These are phyloP conservation scores for Boletellus ananas DNA, from an alignment of 768 basidiomycete species.

Conservation along the genomic window DNA sequence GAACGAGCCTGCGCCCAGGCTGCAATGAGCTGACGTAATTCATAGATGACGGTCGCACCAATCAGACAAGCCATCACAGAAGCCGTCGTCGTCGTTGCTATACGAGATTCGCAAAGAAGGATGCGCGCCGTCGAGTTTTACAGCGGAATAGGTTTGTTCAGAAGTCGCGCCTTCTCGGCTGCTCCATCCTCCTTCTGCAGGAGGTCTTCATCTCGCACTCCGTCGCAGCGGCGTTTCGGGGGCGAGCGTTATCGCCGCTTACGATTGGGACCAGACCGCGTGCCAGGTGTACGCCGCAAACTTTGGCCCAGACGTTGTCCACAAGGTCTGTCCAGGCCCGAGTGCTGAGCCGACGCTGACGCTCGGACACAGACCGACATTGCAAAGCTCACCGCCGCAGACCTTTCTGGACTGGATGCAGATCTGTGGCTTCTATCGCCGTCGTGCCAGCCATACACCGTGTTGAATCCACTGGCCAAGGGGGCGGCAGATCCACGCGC, in stretches of 20 bases:
- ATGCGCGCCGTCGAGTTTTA: conserved; percentile 60
- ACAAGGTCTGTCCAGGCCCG: conserved; percentile 25
- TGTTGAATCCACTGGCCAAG: conserved; percentile 69
- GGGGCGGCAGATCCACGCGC: conserved; percentile 72
- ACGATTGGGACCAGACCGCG: conserved; percentile 79
- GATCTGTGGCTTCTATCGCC: conserved; percentile 78
- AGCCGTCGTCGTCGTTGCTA: neutral
- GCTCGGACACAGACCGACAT: conserved; percentile 51
- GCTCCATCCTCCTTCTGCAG: conserved; percentile 34
- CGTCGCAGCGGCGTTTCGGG: conserved; percentile 45
- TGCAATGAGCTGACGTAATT: conserved; percentile 23
- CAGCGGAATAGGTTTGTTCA: conserved; percentile 63
- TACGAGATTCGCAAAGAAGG: conserved; percentile 5
- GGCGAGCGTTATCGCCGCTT: conserved; percentile 54
- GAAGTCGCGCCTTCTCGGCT: conserved; percentile 1
- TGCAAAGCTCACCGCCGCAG: conserved; percentile 45
- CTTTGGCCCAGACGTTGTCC: conserved; percentile 43
- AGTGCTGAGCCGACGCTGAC: neutral
- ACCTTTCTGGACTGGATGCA: conserved; percentile 47
- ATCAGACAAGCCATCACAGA: neutral
- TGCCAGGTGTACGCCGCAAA: conserved; percentile 68
- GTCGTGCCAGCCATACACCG: conserved; percentile 81
- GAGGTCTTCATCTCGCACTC: conserved; percentile 71
- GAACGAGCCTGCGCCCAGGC: conserved; percentile 10
- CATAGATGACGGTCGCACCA: neutral